Evolutionary conservation across 225 moss, liverwort and hornwort genomes (phyloP).

Genomic region (Physcomitrium patens): DNA sequence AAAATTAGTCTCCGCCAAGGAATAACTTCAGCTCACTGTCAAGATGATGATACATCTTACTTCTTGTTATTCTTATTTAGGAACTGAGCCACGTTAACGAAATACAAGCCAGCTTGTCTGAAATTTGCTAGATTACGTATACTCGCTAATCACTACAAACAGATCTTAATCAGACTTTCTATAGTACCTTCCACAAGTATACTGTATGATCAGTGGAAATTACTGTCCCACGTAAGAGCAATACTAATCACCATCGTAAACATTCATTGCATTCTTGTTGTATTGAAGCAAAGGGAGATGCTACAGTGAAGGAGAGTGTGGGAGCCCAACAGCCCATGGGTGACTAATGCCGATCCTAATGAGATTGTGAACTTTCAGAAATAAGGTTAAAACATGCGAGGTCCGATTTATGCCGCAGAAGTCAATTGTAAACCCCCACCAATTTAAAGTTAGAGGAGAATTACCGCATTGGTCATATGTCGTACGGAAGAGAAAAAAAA

Average conservation of each 20-base stretch:
- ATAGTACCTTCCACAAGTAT: neutral
- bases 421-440: neutral
- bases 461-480: neutral
- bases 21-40: too few species aligned
- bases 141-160: neutral
- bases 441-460: neutral
- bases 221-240: neutral
- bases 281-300: neutral
- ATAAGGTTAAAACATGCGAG: neutral
- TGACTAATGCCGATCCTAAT: neutral
- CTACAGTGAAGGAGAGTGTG: slow-evolving; percentile 5
- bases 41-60: neutral
- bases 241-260: neutral
- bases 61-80: neutral
- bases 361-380: slow-evolving; percentile 1
- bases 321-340: slow-evolving; percentile 11
- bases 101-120: too few species aligned
- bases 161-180: too few species aligned
- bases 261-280: slow-evolving; percentile 7
- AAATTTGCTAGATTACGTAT: neutral
- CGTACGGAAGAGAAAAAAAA: neutral
- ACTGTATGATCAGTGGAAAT: neutral
- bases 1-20: neutral
- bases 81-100: neutral
- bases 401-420: neutral